Conservation (phyloP, 164 flowering plant species). For the Santalum album region DNA sequence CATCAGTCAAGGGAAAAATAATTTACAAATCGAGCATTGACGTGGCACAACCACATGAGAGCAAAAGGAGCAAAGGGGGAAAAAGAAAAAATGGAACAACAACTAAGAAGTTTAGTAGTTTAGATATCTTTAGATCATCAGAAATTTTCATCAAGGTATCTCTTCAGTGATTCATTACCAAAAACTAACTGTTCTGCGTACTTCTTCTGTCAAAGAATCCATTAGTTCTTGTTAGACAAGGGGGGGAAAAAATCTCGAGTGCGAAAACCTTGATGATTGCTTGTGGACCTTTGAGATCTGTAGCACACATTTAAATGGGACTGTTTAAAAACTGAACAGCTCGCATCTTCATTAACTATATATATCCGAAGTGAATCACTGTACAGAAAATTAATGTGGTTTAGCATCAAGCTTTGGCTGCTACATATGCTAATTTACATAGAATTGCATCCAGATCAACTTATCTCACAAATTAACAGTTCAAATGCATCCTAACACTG, state of each 20-base stretch:
- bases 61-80: no score
- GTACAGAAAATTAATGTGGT: background rate
- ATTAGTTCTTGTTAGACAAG: no score
- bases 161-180: no score
- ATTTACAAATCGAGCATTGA: no score
- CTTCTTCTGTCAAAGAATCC: no score
- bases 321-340: background rate
- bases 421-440: background rate
- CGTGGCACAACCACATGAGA: no score
- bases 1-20: constrained; percentile 1
- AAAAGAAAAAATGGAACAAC: no score
- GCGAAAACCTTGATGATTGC: background rate
- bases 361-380: background rate
- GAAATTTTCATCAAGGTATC: no score
- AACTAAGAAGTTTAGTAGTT: no score
- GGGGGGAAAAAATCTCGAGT: no score
- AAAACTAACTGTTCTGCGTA: no score
- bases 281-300: background rate
- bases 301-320: background rate
- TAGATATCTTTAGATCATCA: no score
- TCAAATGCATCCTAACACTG: background rate
- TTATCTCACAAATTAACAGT: constrained; percentile 1
- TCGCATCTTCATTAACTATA: background rate
- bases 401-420: background rate
- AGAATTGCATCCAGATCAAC: background rate